Conservation (phyloP, 202 grass and related monocot species). For the Panicum hallii region DNA sequence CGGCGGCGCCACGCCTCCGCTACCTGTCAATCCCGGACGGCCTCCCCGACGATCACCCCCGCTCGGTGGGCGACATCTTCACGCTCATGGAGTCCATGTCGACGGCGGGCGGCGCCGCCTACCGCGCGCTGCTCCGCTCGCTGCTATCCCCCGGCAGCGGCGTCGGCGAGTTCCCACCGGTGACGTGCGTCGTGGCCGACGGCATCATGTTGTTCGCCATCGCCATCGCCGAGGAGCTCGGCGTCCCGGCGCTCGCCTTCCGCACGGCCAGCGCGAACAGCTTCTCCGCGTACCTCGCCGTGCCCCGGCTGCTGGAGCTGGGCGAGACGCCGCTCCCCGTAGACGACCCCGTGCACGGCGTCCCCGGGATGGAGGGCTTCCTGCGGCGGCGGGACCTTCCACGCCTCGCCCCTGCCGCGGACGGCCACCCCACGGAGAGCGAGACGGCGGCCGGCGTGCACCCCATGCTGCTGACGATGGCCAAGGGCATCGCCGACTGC, state of each 20-base stretch:
- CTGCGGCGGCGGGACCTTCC: background rate
- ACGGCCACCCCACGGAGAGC: background rate
- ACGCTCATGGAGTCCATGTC: background rate
- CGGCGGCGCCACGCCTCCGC: background rate
- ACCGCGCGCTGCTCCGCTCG: background rate
- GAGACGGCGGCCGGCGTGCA: background rate
- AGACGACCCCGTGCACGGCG: background rate
- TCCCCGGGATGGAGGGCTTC: conserved; percentile 2
- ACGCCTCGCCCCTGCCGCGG: background rate
- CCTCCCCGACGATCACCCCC: conserved; percentile 9
- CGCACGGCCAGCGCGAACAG: conserved; percentile 49
- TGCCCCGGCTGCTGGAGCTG: conserved; percentile 42
- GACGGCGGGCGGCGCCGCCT: background rate
- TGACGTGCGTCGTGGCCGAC: conserved; percentile 8
- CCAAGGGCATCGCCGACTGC: background rate
- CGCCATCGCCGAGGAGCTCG: background rate
- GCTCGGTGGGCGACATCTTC: background rate
- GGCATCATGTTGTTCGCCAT: background rate
- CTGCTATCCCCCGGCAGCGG: background rate
- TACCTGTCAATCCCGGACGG: background rate
- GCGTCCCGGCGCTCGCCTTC: conserved; percentile 37
- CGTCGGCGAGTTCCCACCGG: background rate
- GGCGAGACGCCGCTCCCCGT: conserved; percentile 1
- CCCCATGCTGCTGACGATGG: background rate
- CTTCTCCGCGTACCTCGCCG: conserved; percentile 43